These are phyloP conservation scores for Prunus dulcis DNA, from an alignment of 306 rosid species.

Conservation along the genomic window DNA sequence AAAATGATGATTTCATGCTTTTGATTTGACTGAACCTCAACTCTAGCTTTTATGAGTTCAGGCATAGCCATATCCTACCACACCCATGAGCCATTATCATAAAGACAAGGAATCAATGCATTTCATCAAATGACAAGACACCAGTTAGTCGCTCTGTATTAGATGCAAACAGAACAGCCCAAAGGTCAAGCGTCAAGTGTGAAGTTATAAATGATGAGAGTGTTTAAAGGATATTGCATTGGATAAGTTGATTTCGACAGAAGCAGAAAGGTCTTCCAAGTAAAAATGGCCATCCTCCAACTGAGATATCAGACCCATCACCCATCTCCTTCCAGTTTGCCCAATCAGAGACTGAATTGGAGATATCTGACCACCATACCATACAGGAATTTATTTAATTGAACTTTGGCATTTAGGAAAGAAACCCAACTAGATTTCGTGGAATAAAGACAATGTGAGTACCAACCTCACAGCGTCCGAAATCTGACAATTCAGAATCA, in stretches of 20 bases:
- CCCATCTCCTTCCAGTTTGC: constrained; percentile 77
- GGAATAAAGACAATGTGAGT: background rate
- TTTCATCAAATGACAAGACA: background rate
- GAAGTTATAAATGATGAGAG: background rate
- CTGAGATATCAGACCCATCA: constrained; percentile 85
- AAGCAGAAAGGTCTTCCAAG: constrained; percentile 83
- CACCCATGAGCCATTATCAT: constrained; percentile 6
- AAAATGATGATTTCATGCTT: constrained; percentile 28
- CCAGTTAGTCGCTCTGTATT: background rate
- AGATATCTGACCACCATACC: constrained; percentile 62
- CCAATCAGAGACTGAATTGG: constrained; percentile 94
- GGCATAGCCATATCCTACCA: background rate
- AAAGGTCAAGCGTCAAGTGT: background rate
- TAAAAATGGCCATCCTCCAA: constrained; percentile 85
- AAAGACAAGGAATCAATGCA: background rate
- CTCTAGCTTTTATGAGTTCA: background rate
- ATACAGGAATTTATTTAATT: background rate
- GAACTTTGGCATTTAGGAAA: background rate
- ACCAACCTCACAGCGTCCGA: constrained; percentile 81
- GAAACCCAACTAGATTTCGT: background rate
- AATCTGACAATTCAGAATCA: constrained; percentile 56
- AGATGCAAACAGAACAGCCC: background rate
- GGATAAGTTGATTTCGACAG: constrained; percentile 68
- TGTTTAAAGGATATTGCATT: constrained; percentile 73
- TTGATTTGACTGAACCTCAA: constrained; percentile 13